A percentile compares a stretch with the other conserved stretches of the same genome.
phyloP scores from a whole-genome alignment of 108 stramenopile genomes.

The Cyclotella atomus region DNA sequence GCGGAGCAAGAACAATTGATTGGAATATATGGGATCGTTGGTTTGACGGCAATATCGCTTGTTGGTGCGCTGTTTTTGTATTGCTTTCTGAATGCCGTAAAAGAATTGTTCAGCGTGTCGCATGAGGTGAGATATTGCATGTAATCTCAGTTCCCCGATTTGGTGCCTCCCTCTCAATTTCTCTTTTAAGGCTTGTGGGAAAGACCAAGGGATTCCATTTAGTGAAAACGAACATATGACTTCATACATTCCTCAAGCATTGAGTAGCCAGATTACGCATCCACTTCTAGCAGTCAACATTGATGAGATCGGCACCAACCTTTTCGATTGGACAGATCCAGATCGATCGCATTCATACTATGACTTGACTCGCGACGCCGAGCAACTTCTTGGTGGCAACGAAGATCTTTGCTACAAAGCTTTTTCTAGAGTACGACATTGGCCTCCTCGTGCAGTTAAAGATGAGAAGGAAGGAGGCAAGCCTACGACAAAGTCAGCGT shows the following conservation, averaged over 20 bases:
- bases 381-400: conserved; percentile 47
- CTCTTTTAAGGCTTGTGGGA: too few relatives aligned
- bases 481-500: conserved; percentile 37
- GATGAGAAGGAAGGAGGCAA: conserved; percentile 25
- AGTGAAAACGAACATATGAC: conserved; percentile 45
- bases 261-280: conserved; percentile 63
- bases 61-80: conserved; percentile 44
- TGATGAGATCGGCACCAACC: conserved; percentile 62
- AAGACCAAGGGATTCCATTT: conserved; percentile 35
- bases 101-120: conserved; percentile 38
- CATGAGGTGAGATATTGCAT: conserved; percentile 23
- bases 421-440: conserved; percentile 51
- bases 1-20: conserved; percentile 70
- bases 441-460: conserved; percentile 34
- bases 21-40: conserved; percentile 67
- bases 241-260: conserved; percentile 77
- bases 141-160: not conserved
- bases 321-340: conserved; percentile 82
- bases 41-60: conserved; percentile 32
- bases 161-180: too few relatives aligned
- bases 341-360: conserved; percentile 66
- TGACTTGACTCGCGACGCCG: conserved; percentile 79
- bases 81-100: conserved; percentile 24
- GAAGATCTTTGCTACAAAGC: conserved; percentile 46
- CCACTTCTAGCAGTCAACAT: conserved; percentile 76